Evolutionary conservation across 2,329 filamentous ascomycete species (phyloP), one percentile per base, ranked within the genome.

Genomic region (Ceratocystis eucalypticola): DNA sequence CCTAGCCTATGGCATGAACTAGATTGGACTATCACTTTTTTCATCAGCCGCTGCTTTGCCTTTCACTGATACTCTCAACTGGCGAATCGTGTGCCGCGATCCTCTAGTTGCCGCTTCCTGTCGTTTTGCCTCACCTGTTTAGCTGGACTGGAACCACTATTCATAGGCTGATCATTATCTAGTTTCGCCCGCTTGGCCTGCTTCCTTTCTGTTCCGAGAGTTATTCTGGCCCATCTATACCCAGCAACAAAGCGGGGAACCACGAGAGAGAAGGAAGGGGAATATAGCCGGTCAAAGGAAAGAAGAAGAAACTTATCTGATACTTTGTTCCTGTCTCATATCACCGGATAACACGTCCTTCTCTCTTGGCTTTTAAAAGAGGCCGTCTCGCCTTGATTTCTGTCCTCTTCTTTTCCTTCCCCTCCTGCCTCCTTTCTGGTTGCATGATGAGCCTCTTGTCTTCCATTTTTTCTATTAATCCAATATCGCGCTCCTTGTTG

Each of bases 381-480:
- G 53, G 62, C 61, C 59, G 50, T 41, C 66, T 22, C 41, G 57
- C 53, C 65, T 64, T 53, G 28, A 68, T 37, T 20, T 46, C 55
- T 41, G 12, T 8, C 20, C 41, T 46, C 45, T 46, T 65, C 28
- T 33, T 64, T 17, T 63, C 33, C n/a, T 46, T 62, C 48, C 20
- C 48, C 48, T 25, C 25, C 41, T 65, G 30, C 64, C 61, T 57
- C 44, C 37, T 48, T 61, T 67, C 62, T 55, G 61, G 17, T 64
- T 22, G 30, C 61, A 64, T 69, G 48, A 67, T 67, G 66, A 53
- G 50, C 45, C 41, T 64, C 50, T 70, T 28, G 55, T 59, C 46
- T 66, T 66, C 45, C 25, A 46, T 70, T 69, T 70, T 68, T 68
- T 66, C 72, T 72, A 72, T 71, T 71, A 70, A 65, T 65, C 61